phyloP scores from a whole-genome alignment of 1,284 basidiomycete species.

The Apiotrichum domesticum region DNA sequence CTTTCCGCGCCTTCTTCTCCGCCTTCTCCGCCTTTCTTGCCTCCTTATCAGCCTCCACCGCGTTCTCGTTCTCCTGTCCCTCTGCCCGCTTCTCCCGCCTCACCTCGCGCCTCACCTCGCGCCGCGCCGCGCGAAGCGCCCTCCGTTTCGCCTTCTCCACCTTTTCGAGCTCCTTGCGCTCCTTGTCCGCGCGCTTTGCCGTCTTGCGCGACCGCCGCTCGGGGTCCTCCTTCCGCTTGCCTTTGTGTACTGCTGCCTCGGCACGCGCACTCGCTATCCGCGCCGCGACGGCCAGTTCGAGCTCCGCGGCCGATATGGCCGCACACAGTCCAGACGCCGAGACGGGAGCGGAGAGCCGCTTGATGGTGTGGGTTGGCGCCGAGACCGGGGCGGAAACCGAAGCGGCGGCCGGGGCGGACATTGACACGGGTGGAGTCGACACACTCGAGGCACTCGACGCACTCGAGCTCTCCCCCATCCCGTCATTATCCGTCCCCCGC shows the following conservation, averaged over 20 bases:
- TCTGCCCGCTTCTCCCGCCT: not conserved
- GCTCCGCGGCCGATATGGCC: not conserved
- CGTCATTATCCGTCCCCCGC: constrained; percentile 12
- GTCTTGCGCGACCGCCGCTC: constrained; percentile 23
- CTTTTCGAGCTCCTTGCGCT: constrained; percentile 14
- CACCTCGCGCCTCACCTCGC: not conserved
- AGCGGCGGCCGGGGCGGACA: too few relatives aligned
- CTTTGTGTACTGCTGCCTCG: not conserved
- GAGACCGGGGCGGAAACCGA: too few relatives aligned
- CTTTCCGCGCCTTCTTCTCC: constrained; percentile 3
- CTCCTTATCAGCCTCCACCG: not conserved
- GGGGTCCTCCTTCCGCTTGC: constrained; percentile 1
- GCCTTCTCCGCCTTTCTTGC: not conserved
- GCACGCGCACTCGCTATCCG: not conserved
- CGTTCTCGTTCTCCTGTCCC: not conserved
- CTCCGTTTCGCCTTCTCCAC: constrained; percentile 10
- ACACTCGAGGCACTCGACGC: too few relatives aligned
- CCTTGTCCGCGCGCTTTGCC: constrained; percentile 18
- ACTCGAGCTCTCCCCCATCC: not conserved
- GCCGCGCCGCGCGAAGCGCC: constrained; percentile 2
- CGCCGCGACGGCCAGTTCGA: not conserved
- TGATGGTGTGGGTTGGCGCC: not conserved
- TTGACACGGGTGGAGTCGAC: too few relatives aligned
- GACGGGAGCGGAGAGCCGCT: not conserved
- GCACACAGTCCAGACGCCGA: not conserved